Percentiles rank a stretch among this genome's conserved stretches.
Evolutionary conservation across 129 eudicot species (phyloP).

Genomic region (Flaveria bidentis): DNA sequence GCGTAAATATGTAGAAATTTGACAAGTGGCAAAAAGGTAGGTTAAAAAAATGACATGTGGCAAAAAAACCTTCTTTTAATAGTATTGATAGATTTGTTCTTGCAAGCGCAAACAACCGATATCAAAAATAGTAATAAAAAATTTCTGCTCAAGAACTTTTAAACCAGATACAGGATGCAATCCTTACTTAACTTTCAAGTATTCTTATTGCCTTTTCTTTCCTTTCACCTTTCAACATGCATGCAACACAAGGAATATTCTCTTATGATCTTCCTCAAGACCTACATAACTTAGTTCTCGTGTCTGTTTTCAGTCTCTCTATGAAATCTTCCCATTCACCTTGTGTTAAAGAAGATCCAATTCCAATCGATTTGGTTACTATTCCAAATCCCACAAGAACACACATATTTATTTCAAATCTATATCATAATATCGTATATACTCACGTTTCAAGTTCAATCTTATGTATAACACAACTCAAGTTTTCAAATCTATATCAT

Average conservation of each 20-base stretch:
- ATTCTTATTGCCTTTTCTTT: not conserved
- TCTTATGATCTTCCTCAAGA: not conserved
- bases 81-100: not conserved
- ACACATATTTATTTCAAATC: too few species aligned
- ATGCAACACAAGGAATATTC: slow-evolving; percentile 23
- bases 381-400: too few species aligned
- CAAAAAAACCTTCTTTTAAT: too few species aligned
- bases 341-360: too few species aligned
- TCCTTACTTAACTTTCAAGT: slow-evolving; percentile 11
- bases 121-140: slow-evolving; percentile 6
- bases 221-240: not conserved
- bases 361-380: too few species aligned
- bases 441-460: too few species aligned
- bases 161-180: slow-evolving; percentile 1
- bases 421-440: too few species aligned
- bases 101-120: not conserved
- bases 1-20: too few species aligned
- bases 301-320: not conserved
- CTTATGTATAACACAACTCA: too few species aligned
- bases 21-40: too few species aligned
- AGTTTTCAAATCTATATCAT: too few species aligned
- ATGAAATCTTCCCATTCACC: not conserved
- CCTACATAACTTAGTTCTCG: slow-evolving; percentile 3
- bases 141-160: slow-evolving; percentile 22
- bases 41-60: too few species aligned